Evolutionary conservation across 108 stramenopile species (phyloP).

Genomic region (Schizochytrium sp.): DNA sequence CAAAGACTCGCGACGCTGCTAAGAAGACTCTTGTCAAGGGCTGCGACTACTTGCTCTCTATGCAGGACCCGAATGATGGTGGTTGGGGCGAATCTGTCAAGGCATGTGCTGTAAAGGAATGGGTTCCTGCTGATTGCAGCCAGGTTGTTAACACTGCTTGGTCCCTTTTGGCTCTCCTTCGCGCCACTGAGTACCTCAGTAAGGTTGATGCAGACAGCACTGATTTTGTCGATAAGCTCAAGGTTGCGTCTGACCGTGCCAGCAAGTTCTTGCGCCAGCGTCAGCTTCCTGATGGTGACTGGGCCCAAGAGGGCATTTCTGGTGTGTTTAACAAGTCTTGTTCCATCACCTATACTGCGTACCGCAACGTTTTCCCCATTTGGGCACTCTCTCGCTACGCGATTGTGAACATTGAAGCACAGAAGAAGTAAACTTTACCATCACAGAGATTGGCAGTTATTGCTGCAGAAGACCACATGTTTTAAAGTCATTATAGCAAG

Average conservation of each 20-base stretch:
- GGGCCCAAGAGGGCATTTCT: slow-evolving; percentile 98
- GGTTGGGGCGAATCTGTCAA: slow-evolving; percentile 99
- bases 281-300: slow-evolving; percentile 93
- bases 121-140: slow-evolving; percentile 72
- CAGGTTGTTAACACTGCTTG: slow-evolving; percentile 97
- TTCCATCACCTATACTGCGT: slow-evolving; percentile 98
- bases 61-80: slow-evolving; percentile 88
- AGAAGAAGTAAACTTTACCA: not conserved
- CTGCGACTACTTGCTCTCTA: slow-evolving; percentile 79
- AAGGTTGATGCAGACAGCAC: slow-evolving; percentile 70
- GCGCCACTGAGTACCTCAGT: slow-evolving; percentile 25
- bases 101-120: slow-evolving; percentile 83
- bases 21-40: slow-evolving; percentile 72
- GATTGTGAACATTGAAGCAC: not conserved
- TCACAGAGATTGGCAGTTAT: not conserved
- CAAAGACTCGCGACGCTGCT: not conserved
- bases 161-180: slow-evolving; percentile 91
- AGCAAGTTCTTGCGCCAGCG: slow-evolving; percentile 84
- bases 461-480: not conserved
- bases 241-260: slow-evolving; percentile 83
- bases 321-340: slow-evolving; percentile 98
- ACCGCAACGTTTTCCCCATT: slow-evolving; percentile 98
- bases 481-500: not conserved
- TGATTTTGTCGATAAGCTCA: slow-evolving; percentile 73
- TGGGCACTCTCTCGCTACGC: slow-evolving; percentile 94